phyloP scores from a whole-genome alignment of 257 asterid species.

The Fraxinus excelsior region DNA sequence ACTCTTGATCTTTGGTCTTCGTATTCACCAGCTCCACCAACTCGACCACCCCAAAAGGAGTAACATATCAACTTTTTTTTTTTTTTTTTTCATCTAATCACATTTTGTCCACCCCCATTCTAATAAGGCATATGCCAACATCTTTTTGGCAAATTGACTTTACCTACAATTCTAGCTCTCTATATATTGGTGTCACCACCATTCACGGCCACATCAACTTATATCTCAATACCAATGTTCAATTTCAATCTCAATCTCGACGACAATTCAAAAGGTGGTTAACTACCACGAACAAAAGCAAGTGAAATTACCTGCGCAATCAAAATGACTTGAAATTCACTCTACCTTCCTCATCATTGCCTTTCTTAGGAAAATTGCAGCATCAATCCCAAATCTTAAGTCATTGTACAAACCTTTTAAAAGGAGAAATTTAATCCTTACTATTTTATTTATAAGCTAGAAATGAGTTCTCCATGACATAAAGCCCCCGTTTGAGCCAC shows the following conservation, averaged over 20 bases:
- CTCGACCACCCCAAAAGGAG: too few relatives aligned
- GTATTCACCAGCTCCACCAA: too few relatives aligned
- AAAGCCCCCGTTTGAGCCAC: too few relatives aligned
- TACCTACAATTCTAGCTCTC: too few relatives aligned
- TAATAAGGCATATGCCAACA: too few relatives aligned
- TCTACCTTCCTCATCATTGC: background rate
- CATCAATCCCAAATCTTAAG: background rate
- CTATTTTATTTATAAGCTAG: background rate
- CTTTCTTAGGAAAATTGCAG: background rate
- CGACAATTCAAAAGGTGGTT: background rate
- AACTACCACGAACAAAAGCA: background rate
- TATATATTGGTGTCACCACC: background rate
- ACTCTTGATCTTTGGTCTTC: too few relatives aligned
- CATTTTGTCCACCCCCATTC: too few relatives aligned
- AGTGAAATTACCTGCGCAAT: background rate
- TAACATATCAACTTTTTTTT: too few relatives aligned
- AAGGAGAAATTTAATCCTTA: background rate
- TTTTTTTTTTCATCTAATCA: too few relatives aligned
- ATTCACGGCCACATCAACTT: background rate
- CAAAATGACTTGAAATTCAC: background rate
- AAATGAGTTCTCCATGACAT: background rate
- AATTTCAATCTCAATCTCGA: background rate
- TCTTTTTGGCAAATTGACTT: too few relatives aligned
- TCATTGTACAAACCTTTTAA: background rate
- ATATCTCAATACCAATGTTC: background rate